Base-by-base conservation (phyloP, 345 rosid species). In the Zanthoxylum bungeanum region DNA sequence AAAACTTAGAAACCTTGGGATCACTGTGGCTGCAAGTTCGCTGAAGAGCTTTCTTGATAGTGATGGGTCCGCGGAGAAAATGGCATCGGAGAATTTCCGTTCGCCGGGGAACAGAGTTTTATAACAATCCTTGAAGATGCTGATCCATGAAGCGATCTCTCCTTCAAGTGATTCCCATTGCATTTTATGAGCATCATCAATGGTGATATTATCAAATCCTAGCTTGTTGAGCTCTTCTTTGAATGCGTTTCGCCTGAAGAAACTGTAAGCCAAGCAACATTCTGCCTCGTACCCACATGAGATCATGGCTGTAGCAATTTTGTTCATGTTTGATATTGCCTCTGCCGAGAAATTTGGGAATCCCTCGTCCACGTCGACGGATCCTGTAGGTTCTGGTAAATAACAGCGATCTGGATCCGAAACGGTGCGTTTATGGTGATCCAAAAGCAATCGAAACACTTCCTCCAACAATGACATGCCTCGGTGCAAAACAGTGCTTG, bases 141-240 rank as follows among this genome's bases (percentile, higher is more conserved):
- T 63, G 80, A 82, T 84, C 94, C 97, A 91, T 0, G 80, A 65
- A 24, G 75, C 77, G 72, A 94, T 94, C 69, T 92, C 95, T 9
- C 78, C 83, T 72, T 92, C 95, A 9, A 93, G 77, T 25, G 88
- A 60, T 22, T 89, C 97, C 98, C 97, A 92, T 2, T 73, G 72
- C 83, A 86, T 85, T 72, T 34, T 86, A 66, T 90, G 97, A 3
- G 88, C 84, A 37, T 94, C 97, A 39, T 94, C 97, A 9, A 84
- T 73, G 73, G 85, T 90, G 40, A 90, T 69, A 46, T 77, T 86
- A 33, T 90, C 86, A 57, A 81, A 87, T 5, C 94, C 94, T 7
- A 80, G 71, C 77, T 82, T 80, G 57, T 21, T 66, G 16, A 90
- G 64, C 49, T 79, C 89, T 1, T 72, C 85, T 70, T 80, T 82